Percentiles rank a stretch among this genome's conserved stretches.
Evolutionary conservation across 352 stramenopile genomes (phyloP).

Genomic region (Lagenidium sp.): DNA sequence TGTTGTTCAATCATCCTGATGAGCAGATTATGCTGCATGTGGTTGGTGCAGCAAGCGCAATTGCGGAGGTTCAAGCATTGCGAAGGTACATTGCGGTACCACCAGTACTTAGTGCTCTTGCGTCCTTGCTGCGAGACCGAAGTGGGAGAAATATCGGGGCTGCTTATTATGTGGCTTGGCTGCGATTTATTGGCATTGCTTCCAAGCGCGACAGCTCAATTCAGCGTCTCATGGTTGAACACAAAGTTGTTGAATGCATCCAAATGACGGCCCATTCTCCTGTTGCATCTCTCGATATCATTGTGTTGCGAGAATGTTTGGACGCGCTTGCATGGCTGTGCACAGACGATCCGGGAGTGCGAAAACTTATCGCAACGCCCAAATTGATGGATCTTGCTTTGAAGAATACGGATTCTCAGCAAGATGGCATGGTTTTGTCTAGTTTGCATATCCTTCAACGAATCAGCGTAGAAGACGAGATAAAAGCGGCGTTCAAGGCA

Average conservation of each 20-base stretch:
- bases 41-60: constrained; percentile 27
- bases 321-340: constrained; percentile 51
- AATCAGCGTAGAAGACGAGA: constrained; percentile 24
- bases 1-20: constrained; percentile 28
- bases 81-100: constrained; percentile 27
- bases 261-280: constrained; percentile 40
- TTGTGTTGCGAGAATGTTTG: constrained; percentile 31
- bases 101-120: constrained; percentile 27
- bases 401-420: constrained; percentile 24
- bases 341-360: constrained; percentile 21
- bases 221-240: constrained; percentile 44
- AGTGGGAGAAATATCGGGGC: constrained; percentile 12
- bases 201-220: constrained; percentile 32
- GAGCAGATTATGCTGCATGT: constrained; percentile 27
- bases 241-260: constrained; percentile 35
- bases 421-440: constrained; percentile 19
- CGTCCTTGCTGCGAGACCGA: constrained; percentile 29
- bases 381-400: constrained; percentile 47
- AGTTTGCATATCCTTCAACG: constrained; percentile 52
- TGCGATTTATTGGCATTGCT: constrained; percentile 31
- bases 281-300: constrained; percentile 16
- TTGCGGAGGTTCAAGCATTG: constrained; percentile 17
- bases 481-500: constrained; percentile 28
- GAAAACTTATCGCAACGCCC: constrained; percentile 25
- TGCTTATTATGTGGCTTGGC: constrained; percentile 23